phyloP scores from a whole-genome alignment of 768 basidiomycete genomes.

The Termitomyces sp. region DNA sequence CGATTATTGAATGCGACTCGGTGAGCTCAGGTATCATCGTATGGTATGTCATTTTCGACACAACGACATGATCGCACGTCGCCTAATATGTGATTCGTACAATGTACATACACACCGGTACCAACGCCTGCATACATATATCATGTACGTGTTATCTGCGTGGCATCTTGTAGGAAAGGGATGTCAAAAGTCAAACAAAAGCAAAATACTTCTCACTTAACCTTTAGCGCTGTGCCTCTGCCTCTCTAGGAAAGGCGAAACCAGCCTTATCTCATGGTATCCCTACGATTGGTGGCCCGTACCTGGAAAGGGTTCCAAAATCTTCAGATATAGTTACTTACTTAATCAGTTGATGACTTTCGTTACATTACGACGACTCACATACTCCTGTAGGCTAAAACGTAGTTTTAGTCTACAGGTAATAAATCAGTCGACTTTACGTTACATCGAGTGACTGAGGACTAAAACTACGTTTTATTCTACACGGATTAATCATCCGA shows the following conservation, averaged over 20 bases:
- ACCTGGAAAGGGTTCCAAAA: too few species aligned
- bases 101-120: too few species aligned
- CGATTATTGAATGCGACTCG: background rate
- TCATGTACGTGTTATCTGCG: background rate
- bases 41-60: too few species aligned
- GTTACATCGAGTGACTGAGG: too few species aligned
- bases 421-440: too few species aligned
- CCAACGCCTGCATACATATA: background rate
- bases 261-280: background rate
- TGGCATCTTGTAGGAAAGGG: too few species aligned
- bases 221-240: background rate
- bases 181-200: background rate
- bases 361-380: too few species aligned
- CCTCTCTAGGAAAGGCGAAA: background rate
- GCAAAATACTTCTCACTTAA: background rate
- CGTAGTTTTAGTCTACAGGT: too few species aligned
- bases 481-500: background rate
- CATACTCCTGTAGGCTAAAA: too few species aligned
- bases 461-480: too few species aligned
- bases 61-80: background rate
- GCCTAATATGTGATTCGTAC: too few species aligned
- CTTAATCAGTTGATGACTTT: too few species aligned
- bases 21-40: background rate
- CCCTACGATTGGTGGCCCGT: background rate
- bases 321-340: background rate